Percentiles rank a stretch among this genome's conserved stretches.
Conservation (phyloP, 768 basidiomycete genomes). For the Leccinum longicurvipes region DNA sequence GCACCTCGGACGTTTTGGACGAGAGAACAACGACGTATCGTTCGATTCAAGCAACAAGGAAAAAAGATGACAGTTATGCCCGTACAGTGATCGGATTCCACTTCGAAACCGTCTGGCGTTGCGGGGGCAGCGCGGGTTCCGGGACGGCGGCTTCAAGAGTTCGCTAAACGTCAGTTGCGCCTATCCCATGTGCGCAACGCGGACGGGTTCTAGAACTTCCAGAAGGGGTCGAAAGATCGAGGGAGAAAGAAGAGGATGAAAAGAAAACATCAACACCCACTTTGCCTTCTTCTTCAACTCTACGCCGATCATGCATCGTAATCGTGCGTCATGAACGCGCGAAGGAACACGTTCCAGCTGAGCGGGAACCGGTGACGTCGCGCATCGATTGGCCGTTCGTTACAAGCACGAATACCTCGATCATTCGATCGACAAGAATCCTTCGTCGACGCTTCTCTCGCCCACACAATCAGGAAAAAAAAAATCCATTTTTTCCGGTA, state of each 20-base stretch:
- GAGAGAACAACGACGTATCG: too few species aligned
- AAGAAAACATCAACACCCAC: background rate
- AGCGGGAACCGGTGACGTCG: background rate
- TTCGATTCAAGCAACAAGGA: background rate
- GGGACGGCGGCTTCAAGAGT: too few species aligned
- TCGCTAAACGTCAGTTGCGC: background rate
- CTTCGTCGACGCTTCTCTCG: too few species aligned
- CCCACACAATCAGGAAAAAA: background rate
- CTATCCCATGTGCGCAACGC: background rate
- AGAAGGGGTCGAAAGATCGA: background rate
- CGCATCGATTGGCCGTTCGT: too few species aligned
- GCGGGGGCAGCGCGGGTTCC: background rate
- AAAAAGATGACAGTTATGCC: background rate
- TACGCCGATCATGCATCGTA: too few species aligned
- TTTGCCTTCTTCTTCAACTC: too few species aligned
- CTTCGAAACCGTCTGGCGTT: background rate
- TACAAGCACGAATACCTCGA: background rate
- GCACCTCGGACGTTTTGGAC: background rate
- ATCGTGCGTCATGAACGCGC: background rate
- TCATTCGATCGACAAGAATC: background rate
- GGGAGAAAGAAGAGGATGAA: background rate
- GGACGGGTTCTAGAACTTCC: background rate
- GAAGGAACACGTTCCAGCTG: too few species aligned
- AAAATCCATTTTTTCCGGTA: background rate
- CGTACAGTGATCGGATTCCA: background rate